Conservation (phyloP, 192 early-diverging fungal genomes). For the Obelidium mucronatum region DNA sequence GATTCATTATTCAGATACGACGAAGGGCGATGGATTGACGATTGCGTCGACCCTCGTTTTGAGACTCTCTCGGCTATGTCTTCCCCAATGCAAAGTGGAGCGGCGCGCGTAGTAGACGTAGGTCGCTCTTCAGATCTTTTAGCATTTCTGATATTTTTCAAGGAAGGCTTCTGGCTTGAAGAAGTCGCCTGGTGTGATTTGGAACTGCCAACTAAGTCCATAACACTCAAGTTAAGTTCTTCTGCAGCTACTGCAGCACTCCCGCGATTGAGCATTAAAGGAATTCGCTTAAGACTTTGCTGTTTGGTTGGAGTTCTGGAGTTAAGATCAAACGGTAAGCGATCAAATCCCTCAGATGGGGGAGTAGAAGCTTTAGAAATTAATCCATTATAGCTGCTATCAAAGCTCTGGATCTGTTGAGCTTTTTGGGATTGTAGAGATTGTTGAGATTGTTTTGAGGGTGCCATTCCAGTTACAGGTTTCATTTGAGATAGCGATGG, state of each 20-base stretch:
- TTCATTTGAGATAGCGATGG: not conserved
- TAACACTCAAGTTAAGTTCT: not conserved
- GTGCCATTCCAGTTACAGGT: not conserved
- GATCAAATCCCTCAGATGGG: not conserved
- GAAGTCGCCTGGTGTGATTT: not conserved
- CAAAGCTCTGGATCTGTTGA: constrained; percentile 12
- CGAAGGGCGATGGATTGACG: not conserved
- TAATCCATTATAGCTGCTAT: not conserved
- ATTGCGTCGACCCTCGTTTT: not conserved
- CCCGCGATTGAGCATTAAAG: not conserved
- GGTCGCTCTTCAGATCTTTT: not conserved
- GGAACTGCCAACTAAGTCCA: not conserved
- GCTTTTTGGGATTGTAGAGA: not conserved
- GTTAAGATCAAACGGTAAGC: not conserved
- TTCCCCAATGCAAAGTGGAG: not conserved
- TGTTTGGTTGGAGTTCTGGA: not conserved
- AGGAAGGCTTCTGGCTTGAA: not conserved
- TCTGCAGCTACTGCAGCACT: constrained; percentile 8
- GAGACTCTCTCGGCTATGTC: not conserved
- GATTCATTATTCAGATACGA: not conserved
- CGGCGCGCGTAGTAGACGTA: too few relatives aligned
- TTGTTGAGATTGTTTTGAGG: too few relatives aligned
- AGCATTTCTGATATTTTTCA: not conserved
- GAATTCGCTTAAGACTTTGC: not conserved
- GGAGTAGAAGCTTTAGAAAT: constrained; percentile 7